Base-by-base conservation (phyloP, 495 filamentous ascomycete genomes). In the Talaromyces thailandensis region DNA sequence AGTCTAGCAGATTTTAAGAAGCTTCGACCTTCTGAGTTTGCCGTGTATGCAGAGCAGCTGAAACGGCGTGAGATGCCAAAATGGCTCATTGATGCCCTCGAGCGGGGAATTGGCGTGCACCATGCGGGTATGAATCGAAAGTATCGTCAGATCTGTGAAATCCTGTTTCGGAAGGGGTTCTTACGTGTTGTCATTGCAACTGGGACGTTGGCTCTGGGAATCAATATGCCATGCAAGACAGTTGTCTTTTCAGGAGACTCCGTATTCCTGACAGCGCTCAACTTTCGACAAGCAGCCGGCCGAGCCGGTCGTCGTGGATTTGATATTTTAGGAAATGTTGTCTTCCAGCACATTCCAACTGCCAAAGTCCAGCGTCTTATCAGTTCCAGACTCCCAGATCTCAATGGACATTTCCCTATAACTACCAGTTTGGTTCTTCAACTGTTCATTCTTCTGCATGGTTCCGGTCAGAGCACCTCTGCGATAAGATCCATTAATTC, bases 171-270 rank as follows among this genome's bases (percentile, higher is more conserved):
- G 12, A 88, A 84, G 67, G 87, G 89, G 0, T 92, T 76, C 63
- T 74, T 92, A 9, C 77, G 84, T 4, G 85, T 90, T n/a, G 83
- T 91, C 9, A 81, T 92, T 51, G 89, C 89, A 0, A 93, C 89
- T 11, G 89, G 89, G 0, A 91, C 88, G 0, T 76, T 92, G 12
- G 84, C 84, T 35, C 74, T 93, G 24, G 89, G 89, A 70, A 89
- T 93, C 73, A 93, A 92, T 63, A 92, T 91, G 89, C 89, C 89
- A 23, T 91, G 89, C 67, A 88, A 88, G 65, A 93, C 89, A 1
- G 88, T 91, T 8, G 82, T 92, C 5, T 93, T 93, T 69, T 81
- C 77, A 5, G 88, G 88, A 3, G 88, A 92, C 65, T 87, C 84
- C 1, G 77, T 89, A 11, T 90, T 78, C 63, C 70, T 93, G 56